Evolutionary conservation across 2,329 filamentous ascomycete species (phyloP).

Genomic region (Penicillium brevicompactum): DNA sequence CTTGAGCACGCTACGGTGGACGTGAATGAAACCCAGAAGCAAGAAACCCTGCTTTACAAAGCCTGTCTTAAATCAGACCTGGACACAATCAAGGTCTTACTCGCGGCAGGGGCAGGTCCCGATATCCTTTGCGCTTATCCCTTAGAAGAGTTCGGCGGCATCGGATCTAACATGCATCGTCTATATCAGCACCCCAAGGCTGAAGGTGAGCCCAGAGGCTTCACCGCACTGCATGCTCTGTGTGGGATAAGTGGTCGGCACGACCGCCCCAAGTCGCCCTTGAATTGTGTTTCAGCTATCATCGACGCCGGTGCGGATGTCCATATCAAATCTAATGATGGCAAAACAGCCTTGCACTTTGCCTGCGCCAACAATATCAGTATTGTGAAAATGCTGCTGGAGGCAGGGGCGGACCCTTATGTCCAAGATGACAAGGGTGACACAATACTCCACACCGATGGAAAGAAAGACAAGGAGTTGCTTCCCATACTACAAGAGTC

Average conservation of each 20-base stretch:
- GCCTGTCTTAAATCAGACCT: background rate
- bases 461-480: background rate
- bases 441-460: conserved; percentile 5
- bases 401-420: conserved; percentile 9
- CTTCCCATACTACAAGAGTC: background rate
- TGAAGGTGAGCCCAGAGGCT: background rate
- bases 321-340: background rate
- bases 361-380: background rate
- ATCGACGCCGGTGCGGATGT: conserved; percentile 12
- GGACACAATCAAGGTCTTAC: conserved; percentile 3
- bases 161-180: background rate
- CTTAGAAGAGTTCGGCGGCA: background rate
- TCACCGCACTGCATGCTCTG: conserved; percentile 10
- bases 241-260: background rate
- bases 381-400: conserved; percentile 3
- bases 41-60: conserved; percentile 2
- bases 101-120: conserved; percentile 10
- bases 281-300: conserved; percentile 1
- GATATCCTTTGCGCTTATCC: background rate
- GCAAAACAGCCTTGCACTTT: conserved; percentile 9
- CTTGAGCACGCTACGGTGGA: conserved; percentile 4
- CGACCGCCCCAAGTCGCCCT: background rate
- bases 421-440: background rate
- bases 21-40: background rate
- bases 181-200: background rate